Conservation (phyloP, 768 basidiomycete species). For the Tubosaeta sp. region DNA sequence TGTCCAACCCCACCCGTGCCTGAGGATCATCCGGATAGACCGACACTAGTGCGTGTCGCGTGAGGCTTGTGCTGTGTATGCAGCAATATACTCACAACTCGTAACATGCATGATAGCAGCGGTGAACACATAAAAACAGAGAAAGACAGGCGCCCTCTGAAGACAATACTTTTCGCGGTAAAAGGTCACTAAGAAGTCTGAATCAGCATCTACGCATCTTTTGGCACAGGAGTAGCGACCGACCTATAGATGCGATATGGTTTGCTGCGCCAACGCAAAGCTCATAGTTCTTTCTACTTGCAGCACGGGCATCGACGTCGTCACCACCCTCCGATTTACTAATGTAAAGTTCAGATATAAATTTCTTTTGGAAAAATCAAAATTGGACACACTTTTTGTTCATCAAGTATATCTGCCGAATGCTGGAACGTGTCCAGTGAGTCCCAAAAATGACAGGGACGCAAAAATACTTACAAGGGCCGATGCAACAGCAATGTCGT, state of each 20-base stretch:
- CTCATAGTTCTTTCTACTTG: conserved; percentile 63
- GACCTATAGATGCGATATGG: conserved; percentile 68
- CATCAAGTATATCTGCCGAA: conserved; percentile 23
- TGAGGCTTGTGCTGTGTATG: conserved; percentile 1
- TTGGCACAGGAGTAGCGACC: conserved; percentile 5
- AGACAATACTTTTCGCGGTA: conserved; percentile 64
- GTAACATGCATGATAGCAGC: conserved; percentile 78
- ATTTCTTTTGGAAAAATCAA: not conserved
- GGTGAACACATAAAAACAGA: conserved; percentile 77
- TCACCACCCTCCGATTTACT: conserved; percentile 40
- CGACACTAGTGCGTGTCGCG: conserved; percentile 42
- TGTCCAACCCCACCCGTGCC: conserved; percentile 55
- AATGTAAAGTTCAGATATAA: not conserved
- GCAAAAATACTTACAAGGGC: conserved; percentile 57
- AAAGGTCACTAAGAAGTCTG: conserved; percentile 38
- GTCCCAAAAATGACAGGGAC: not conserved
- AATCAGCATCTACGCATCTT: not conserved
- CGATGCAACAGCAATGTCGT: conserved; percentile 70
- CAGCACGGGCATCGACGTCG: conserved; percentile 50
- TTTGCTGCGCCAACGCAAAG: conserved; percentile 75
- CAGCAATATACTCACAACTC: conserved; percentile 45
- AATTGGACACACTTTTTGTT: conserved; percentile 37
- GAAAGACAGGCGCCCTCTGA: conserved; percentile 59
- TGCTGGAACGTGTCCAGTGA: conserved; percentile 16
- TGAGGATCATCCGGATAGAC: conserved; percentile 66